Conservation (phyloP, 192 early-diverging fungal genomes). For the Linnemannia zychae region DNA sequence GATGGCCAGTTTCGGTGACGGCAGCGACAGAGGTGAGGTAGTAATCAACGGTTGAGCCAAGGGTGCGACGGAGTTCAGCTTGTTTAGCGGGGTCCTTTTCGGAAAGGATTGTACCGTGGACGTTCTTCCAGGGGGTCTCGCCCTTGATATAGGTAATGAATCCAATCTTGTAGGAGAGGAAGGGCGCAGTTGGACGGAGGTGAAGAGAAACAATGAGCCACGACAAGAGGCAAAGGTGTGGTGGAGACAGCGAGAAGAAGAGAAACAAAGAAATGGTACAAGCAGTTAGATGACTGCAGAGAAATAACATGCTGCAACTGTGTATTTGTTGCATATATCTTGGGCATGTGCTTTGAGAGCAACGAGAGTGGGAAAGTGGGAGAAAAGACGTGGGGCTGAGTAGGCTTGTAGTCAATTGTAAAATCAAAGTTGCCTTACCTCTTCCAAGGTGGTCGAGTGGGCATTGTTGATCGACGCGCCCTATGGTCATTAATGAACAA, state of each 20-base stretch:
- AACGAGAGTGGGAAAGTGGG: background rate
- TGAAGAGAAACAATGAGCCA: background rate
- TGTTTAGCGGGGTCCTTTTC: conserved; percentile 54
- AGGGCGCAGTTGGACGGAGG: background rate
- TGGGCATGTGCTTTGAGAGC: background rate
- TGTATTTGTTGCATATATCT: background rate
- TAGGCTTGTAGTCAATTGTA: background rate
- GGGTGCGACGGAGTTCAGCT: conserved; percentile 48
- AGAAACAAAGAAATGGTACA: background rate
- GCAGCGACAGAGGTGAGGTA: conserved; percentile 55
- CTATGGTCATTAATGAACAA: conserved; percentile 6
- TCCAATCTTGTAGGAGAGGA: conserved; percentile 32
- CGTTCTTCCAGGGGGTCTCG: conserved; percentile 53
- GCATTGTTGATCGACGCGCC: conserved; percentile 58
- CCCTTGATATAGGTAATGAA: conserved; percentile 62
- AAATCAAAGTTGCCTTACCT: conserved; percentile 41
- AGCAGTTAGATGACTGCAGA: background rate
- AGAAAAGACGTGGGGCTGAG: background rate
- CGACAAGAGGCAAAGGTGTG: background rate
- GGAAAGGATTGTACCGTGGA: conserved; percentile 37
- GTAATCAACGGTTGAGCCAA: conserved; percentile 57
- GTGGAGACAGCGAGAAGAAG: background rate
- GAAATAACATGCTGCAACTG: too few species aligned
- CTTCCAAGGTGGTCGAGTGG: conserved; percentile 59
- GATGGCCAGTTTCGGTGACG: conserved; percentile 49